Evolutionary conservation across 2,329 filamentous ascomycete species (phyloP), one percentile per base, ranked within the genome.

Genomic region (Escovopsis sp.): DNA sequence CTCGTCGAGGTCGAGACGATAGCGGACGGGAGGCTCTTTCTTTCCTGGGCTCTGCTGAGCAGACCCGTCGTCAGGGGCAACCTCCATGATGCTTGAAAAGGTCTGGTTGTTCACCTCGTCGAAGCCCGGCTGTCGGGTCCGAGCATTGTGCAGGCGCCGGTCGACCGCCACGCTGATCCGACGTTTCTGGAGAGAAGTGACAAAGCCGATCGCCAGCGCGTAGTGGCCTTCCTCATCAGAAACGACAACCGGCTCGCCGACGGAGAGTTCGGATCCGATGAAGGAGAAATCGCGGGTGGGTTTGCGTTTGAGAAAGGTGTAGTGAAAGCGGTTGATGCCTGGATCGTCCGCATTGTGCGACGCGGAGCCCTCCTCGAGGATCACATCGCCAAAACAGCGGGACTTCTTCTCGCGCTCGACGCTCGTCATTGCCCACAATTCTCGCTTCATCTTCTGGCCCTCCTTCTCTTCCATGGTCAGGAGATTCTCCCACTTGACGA

Each of bases 371-470:
- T 85, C 78, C 50, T 89, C 80, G 48, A 98, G 82, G 33, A 91
- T 70, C 15, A 98, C 80, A 51, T 89, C 81, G 9, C 85, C 77
- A 59, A 96, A 96, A 59, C 91, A 96, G 43, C 89, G 77, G 2
- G 88, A 88, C 9, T 89, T 70, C 54, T 82, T 84, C 59, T 98
- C 87, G 38, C 91, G 80, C 58, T 96, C 86, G 1, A 68, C 70
- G 57, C 91, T 95, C 19, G 88, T 66, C 84, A 98, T 93, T 0
- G 88, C 95, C 91, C 91, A 98, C 3, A 98, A 67, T 58, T 98
- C 91, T 49, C 87, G 73, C 47, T 87, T 79, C 48, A 87, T 82
- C 54, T 84, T 93, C 57, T 91, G 82, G 55, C 83, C 78, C 53
- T 94, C 87, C 52, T 82, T 85, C 59, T 98, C 91, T 65, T 98